Base-by-base conservation (phyloP, 1,284 basidiomycete species). In the Malassezia vespertilionis region DNA sequence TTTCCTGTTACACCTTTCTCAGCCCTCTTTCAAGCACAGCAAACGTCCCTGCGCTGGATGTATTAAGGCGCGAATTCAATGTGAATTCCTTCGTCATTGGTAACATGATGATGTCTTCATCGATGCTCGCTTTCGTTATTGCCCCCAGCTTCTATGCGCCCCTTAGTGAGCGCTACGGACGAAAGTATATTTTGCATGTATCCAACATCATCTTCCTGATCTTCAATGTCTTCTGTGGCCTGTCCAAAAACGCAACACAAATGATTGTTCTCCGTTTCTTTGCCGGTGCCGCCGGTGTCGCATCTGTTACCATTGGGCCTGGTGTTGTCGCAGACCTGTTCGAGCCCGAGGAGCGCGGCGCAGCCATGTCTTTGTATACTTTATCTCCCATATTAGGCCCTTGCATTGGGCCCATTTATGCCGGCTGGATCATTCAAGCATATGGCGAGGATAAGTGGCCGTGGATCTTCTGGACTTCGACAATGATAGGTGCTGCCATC, bases 311-410 rank as follows among this genome's bases (percentile, higher is more conserved):
- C 0, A 55, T 63, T 20, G 63, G 63, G 14, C 82, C 81, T 28
- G 84, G 81, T 2, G 77, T 81, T 1, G 71, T 86, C 1, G 77
- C 78, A 1, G 84, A 86, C 65, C 74, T 81, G 28, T 86, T 80
- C 77, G 65, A 60, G n/a, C 66, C 82, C 0, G 81, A 83, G 48
- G 75, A 61, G 43, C 39, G 61, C 33, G 59, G 59, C 22, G 31
- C 28, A 17, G 59, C 55, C 8, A 57, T 59, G 57, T 39, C 53
- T 0, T 28, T 50, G n/a, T 60, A 83, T 65, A 81, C 82, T 0
- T 70, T 85, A 4, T 80, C 80, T 0, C 71, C 60, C 1, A 33
- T 66, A 14, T 46, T 65, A 0, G 62, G 60, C 3, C 62, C 65
- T 0, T 51, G 60, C 20, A 50, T 57, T 15, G 60, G 57, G 0